A percentile compares a stretch with the other conserved stretches of the same genome.
Conservation (phyloP, 768 basidiomycete species). For the Mycena vulgaris region DNA sequence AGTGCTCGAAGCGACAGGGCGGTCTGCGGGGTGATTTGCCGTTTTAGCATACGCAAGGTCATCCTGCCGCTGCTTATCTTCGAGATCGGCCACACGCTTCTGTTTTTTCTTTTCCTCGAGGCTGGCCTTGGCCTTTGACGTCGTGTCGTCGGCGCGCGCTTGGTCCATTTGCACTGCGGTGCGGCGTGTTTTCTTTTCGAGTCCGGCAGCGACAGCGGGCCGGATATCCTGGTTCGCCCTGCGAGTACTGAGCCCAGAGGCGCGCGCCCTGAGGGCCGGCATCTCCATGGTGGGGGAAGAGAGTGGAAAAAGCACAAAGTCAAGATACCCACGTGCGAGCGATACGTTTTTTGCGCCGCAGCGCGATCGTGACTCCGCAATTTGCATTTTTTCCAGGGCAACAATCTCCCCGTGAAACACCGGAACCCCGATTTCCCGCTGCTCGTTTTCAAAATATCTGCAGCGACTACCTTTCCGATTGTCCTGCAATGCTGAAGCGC, state of each 20-base stretch:
- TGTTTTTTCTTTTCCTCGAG: neutral
- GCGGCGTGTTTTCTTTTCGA: neutral
- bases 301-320: neutral
- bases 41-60: neutral
- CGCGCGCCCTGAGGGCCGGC: too few species aligned
- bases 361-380: neutral
- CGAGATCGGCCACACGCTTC: neutral
- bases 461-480: neutral
- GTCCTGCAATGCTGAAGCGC: neutral
- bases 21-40: neutral
- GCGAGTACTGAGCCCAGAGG: too few species aligned
- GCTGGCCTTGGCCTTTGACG: neutral
- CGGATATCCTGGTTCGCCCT: too few species aligned
- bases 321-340: too few species aligned
- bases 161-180: neutral
- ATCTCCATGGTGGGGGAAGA: conserved; percentile 8
- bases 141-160: neutral
- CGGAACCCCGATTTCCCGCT: neutral
- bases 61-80: conserved; percentile 12
- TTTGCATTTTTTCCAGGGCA: neutral
- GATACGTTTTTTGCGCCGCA: neutral
- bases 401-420: neutral
- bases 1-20: neutral
- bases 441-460: too few species aligned
- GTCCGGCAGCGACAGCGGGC: neutral